These are phyloP conservation scores for Ceratonia siliqua DNA, from an alignment of 306 rosid species.

Conservation along the genomic window DNA sequence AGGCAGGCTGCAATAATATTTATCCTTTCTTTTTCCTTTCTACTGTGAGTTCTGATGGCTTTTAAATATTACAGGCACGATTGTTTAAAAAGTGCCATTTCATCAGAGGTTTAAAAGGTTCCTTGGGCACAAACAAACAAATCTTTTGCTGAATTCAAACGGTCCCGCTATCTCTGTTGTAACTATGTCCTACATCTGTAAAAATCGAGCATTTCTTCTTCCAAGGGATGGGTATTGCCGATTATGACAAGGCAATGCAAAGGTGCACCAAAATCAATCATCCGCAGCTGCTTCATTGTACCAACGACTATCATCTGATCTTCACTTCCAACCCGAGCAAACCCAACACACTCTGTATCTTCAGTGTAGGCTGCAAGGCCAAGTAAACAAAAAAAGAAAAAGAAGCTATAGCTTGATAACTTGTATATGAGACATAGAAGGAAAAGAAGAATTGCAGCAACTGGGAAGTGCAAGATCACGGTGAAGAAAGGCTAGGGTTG, in stretches of 20 bases:
- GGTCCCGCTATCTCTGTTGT: conserved; percentile 14
- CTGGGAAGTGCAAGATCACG: neutral
- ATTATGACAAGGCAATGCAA: conserved; percentile 90
- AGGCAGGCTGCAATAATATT: no score
- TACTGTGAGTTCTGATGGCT: no score
- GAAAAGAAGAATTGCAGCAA: neutral
- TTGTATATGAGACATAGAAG: neutral
- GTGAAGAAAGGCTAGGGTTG: conserved; percentile 3
- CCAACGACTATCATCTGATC: conserved; percentile 40
- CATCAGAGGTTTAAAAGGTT: no score
- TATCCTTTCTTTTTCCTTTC: no score
- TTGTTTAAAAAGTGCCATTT: no score
- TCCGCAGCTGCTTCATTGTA: conserved; percentile 69
- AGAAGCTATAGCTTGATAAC: neutral
- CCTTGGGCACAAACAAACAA: neutral
- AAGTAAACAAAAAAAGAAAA: neutral
- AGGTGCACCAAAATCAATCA: conserved; percentile 79
- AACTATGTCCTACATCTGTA: conserved; percentile 46
- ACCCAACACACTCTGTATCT: conserved; percentile 80
- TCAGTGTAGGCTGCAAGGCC: conserved; percentile 61
- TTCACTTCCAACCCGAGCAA: conserved; percentile 89
- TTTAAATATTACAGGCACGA: no score
- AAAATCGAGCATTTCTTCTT: conserved; percentile 87
- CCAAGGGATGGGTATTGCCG: conserved; percentile 73
- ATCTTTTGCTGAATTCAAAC: conserved; percentile 5